Evolutionary conservation across 352 stramenopile species (phyloP), one percentile per base, ranked within the genome.

Genomic region (Phytopythium helicoides): DNA sequence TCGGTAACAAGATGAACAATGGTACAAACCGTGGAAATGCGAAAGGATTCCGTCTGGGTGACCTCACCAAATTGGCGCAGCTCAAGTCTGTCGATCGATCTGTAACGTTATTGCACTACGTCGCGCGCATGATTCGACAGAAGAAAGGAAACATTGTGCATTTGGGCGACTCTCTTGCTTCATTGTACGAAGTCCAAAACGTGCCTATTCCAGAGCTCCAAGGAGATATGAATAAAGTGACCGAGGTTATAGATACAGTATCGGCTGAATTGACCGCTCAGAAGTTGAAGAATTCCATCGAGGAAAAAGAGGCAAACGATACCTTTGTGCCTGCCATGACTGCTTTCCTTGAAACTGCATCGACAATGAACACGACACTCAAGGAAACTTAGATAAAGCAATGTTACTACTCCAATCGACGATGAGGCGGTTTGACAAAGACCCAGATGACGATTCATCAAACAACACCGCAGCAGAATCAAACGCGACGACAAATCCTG

Each of bases 1-100:
- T 95, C 21, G 86, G 86, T 0, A 95, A 95, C 61, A 87, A 89
- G 44, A 89, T 95, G 74, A 95, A 95, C 57, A 64, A 86, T 9
- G 76, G 69, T n/a, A 92, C 75, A 14, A 65, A 73, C 42, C 67
- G 77, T 7, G 81, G 74, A n/a, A 64, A 66, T 25, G 83, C 83
- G n/a, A 87, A 87, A 19, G 83, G 81, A 0, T 94, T 94, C 47
- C 71, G 73, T 0, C 48, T 94, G 15, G 64, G 56, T 31, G 80
- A 92, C 45, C 57, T 94, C 2, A 73, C 66, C 0, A 92, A 94
- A 52, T 53, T 94, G 25, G 65, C 56, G 21, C 83, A 94, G 39
- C 64, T 91, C 14, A 89, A 89, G 36, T 83, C 78, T 0, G 56
- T 67, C 10, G 78, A 89, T 44, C 83, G 76, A 37, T 74, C 66